Evolutionary conservation across 2,329 filamentous ascomycete species (phyloP), one percentile per base, ranked within the genome.

Genomic region (Lasiodiplodia hormozganensis): DNA sequence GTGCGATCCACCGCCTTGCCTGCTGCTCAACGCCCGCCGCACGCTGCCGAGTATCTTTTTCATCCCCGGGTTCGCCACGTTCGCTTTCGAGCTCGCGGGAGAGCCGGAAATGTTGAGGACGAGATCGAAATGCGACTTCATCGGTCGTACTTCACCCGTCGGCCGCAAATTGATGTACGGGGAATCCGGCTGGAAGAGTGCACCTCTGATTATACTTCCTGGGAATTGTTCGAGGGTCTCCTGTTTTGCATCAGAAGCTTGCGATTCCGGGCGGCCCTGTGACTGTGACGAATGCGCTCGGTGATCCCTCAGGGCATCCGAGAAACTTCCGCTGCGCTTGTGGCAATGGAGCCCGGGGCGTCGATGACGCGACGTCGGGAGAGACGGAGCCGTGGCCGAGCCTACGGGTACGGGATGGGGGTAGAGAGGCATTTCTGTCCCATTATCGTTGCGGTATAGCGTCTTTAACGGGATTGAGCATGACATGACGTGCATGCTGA

Each of bases 1-100:
- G 14, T 62, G 56, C 8, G 47, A 31, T 28, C 65, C 34, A 25
- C 52, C 51, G 25, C 53, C 65, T 62, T 84, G 81, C 66, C 82
- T 82, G 16, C 85, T 92, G 76, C 93, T 93, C 60, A 97, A 79
- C 6, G 90, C 94, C 71, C 93, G 89, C 21, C 94, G 91, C 47
- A 98, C 92, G 70, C 92, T 95, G 7, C 94, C 92, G 62, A 99
- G 86, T 0, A 98, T 86, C 73, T 90, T 96, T 78, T 90, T 94
- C 85, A 97, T 92, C 2, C 92, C 93, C 38, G 91, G 90, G 66
- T 78, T 57, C 87, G 89, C 85, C 90, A 88, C 7, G 16, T 49
- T 67, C 16, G 68, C 31, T 12, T 67, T 68, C 16, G 56, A 38
- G 5, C 40, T 58, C 6, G 38, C 25, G 23, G 25, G 72, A 72